Conservation (phyloP, 371 early-diverging fungal genomes). For the Conidiobolus incongruus region DNA sequence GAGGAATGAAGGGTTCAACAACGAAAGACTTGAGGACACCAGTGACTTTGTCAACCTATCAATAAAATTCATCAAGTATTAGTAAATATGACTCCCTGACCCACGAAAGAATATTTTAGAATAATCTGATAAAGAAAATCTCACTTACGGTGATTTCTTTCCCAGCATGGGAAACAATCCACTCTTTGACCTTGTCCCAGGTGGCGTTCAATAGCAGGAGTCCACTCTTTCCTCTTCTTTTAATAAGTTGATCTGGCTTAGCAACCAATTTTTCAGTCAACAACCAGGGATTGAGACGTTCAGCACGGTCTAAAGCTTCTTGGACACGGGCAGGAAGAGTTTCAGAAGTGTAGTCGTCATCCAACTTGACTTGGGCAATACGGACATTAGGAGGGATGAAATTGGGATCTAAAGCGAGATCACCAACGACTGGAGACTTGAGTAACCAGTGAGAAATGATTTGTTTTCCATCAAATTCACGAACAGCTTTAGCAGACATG, state of each 20-base stretch:
- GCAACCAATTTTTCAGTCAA: constrained; percentile 62
- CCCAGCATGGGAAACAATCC: constrained; percentile 76
- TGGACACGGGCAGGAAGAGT: constrained; percentile 3
- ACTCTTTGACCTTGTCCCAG: constrained; percentile 64
- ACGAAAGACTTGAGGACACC: constrained; percentile 84
- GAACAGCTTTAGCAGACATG: constrained; percentile 92
- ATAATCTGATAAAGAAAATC: no score
- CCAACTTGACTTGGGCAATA: constrained; percentile 54
- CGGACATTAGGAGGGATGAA: constrained; percentile 51
- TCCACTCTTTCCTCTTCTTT: constrained; percentile 90
- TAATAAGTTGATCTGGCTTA: constrained; percentile 94
- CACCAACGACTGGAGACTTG: constrained; percentile 26
- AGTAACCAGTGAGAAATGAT: constrained; percentile 74
- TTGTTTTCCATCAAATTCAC: constrained; percentile 93
- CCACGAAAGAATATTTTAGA: not conserved
- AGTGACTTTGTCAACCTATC: constrained; percentile 53
- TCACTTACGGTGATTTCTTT: constrained; percentile 47
- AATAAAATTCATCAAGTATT: constrained; percentile 1
- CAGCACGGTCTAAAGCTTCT: constrained; percentile 23
- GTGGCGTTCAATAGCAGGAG: constrained; percentile 71
- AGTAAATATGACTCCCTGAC: not conserved
- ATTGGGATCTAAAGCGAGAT: constrained; percentile 15
- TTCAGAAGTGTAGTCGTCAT: constrained; percentile 15
- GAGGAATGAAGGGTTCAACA: constrained; percentile 90
- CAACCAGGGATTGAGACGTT: constrained; percentile 70